Evolutionary conservation across 2,329 filamentous ascomycete species (phyloP).

Genomic region (Botryotinia convoluta): DNA sequence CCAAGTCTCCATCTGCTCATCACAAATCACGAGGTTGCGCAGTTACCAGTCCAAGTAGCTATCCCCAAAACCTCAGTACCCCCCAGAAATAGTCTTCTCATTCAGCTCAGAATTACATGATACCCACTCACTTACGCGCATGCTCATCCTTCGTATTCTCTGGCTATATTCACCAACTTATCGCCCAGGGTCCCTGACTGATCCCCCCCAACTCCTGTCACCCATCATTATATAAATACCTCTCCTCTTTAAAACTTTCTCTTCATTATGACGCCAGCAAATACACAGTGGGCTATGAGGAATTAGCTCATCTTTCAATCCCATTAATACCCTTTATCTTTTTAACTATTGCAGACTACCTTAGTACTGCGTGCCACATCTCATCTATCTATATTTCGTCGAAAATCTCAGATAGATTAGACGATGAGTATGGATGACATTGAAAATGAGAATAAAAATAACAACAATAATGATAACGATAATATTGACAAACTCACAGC

Average conservation of each 20-base stretch:
- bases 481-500: background rate
- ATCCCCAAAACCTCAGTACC: background rate
- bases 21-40: background rate
- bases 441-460: background rate
- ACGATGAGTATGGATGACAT: background rate
- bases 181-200: background rate
- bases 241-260: background rate
- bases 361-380: background rate
- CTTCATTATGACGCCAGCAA: background rate
- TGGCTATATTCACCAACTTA: background rate
- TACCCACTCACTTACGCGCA: background rate
- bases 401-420: background rate
- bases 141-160: background rate
- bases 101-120: background rate
- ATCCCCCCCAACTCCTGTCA: background rate
- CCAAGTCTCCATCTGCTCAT: background rate
- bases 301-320: background rate
- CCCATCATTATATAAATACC: background rate
- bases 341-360: background rate
- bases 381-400: background rate
- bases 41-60: background rate
- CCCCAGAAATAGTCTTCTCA: background rate
- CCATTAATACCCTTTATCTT: background rate
- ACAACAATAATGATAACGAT: background rate
- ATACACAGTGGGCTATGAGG: too few relatives aligned